phyloP scores from a whole-genome alignment of 441 rosid genomes.

The Brassica hybrid region DNA sequence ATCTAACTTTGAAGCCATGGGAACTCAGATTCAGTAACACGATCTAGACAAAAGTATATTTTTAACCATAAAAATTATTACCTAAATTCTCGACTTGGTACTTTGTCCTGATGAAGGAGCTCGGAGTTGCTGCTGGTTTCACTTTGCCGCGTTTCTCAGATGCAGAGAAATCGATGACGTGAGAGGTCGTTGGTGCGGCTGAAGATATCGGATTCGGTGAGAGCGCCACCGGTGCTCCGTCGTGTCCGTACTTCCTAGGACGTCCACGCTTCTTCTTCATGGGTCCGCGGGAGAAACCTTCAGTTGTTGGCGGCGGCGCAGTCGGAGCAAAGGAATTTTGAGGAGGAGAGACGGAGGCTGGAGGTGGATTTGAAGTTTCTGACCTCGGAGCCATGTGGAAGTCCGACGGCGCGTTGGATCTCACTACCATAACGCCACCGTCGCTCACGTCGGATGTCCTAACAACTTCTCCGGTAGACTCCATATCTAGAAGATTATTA shows the following conservation, averaged over 20 bases:
- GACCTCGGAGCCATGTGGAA: conserved; percentile 78
- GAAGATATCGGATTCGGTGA: conserved; percentile 81
- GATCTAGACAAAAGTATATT: neutral
- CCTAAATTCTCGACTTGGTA: conserved; percentile 73
- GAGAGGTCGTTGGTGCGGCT: conserved; percentile 71
- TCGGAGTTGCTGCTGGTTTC: conserved; percentile 50
- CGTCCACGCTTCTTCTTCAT: conserved; percentile 71
- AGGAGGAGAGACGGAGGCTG: conserved; percentile 36
- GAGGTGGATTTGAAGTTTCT: conserved; percentile 48
- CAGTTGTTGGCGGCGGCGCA: conserved; percentile 17
- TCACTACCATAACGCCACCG: conserved; percentile 69
- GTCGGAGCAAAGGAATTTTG: conserved; percentile 10
- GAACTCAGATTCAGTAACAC: neutral
- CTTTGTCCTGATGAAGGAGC: conserved; percentile 64
- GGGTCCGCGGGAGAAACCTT: conserved; percentile 39
- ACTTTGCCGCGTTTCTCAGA: conserved; percentile 69
- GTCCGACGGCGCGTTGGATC: conserved; percentile 87
- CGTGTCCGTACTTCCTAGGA: conserved; percentile 72
- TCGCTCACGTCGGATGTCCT: conserved; percentile 17
- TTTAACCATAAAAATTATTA: conserved; percentile 27
- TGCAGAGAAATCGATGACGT: conserved; percentile 84
- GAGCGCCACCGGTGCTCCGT: conserved; percentile 57
- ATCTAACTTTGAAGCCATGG: conserved; percentile 19
- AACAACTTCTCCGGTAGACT: conserved; percentile 66
- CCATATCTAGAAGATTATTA: conserved; percentile 55